Evolutionary conservation across 495 filamentous ascomycete species (phyloP), one percentile per base, ranked within the genome.

Genomic region (Lophiostoma macrostomum): DNA sequence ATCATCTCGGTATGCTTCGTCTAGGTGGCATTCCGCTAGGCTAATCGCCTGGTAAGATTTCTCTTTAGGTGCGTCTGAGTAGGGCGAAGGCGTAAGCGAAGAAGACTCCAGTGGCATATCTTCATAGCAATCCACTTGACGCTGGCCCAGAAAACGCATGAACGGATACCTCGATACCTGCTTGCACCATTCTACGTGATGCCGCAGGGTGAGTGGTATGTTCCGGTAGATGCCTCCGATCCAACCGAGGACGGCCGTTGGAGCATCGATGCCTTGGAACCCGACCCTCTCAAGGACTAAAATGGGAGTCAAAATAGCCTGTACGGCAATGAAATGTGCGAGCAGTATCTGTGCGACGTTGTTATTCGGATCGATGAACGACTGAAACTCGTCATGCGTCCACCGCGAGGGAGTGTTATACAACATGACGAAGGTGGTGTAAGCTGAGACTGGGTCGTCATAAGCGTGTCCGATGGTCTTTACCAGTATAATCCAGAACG

Each of bases 271-370:
- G 4, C 60, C 60, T 52, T 56, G 44, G 29, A 64, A 64, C 6
- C 60, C 56, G 14, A 56, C 49, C 34, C 60, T 34, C 35, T 64
- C 60, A n/a, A 59, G 45, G 3, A 46, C 42, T 31, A 64, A 27
- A 12, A 64, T 64, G 1, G 71, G 72, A 4, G 70, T 72, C 75
- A 83, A 77, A 63, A 83, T 73, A 43, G 76, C 69, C 64, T 80
- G 76, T 14, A 83, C 43, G 6, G 78, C 71, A 32, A 83, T 74
- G 68, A 79, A 83, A 68, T 84, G 81, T 29, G 78, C 55, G 12
- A 76, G 73, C 6, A 85, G 61, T n/a, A 83, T 62, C 31, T 77
- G 63, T 5, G 69, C 67, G 11, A 74, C 64, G 51, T 73, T 69
- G 60, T 78, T 80, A 24, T 44, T 47, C 14, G 77, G 71, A 53